These are phyloP conservation scores for Bremia lactucae DNA, from an alignment of 352 stramenopile species.

Conservation along the genomic window DNA sequence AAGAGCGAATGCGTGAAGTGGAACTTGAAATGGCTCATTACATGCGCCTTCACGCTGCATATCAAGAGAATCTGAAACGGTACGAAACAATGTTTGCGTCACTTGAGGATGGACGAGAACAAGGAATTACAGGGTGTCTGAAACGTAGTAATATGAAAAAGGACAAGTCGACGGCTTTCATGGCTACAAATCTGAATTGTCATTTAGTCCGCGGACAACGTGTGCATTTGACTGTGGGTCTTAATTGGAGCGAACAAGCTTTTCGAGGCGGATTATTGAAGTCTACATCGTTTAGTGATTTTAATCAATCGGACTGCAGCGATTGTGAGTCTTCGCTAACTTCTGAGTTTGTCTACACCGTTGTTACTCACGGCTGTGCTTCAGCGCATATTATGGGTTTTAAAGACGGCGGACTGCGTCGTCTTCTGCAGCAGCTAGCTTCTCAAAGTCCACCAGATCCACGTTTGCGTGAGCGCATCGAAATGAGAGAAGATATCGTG, in stretches of 20 bases:
- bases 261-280: slow-evolving; percentile 17
- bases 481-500: slow-evolving; percentile 75
- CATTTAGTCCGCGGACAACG: slow-evolving; percentile 63
- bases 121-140: slow-evolving; percentile 70
- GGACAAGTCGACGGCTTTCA: slow-evolving; percentile 73
- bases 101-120: slow-evolving; percentile 66
- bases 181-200: slow-evolving; percentile 80
- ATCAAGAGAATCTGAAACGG: slow-evolving; percentile 57
- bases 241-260: slow-evolving; percentile 14
- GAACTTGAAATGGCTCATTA: slow-evolving; percentile 51
- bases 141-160: slow-evolving; percentile 85
- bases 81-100: slow-evolving; percentile 55
- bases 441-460: slow-evolving; percentile 35
- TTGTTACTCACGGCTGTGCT: slow-evolving; percentile 71
- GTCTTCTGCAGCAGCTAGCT: slow-evolving; percentile 36
- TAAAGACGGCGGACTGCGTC: slow-evolving; percentile 72
- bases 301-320: slow-evolving; percentile 23
- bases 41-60: slow-evolving; percentile 44
- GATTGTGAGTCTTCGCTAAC: slow-evolving; percentile 22
- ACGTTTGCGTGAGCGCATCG: slow-evolving; percentile 46
- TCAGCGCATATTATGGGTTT: slow-evolving; percentile 75
- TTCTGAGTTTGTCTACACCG: slow-evolving; percentile 50
- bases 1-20: slow-evolving; percentile 39
- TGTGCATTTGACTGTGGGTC: slow-evolving; percentile 33
- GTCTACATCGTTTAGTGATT: slow-evolving; percentile 25